Evolutionary conservation across 2,329 filamentous ascomycete species (phyloP), one percentile per base, ranked within the genome.

Genomic region (Penicillium sp.): DNA sequence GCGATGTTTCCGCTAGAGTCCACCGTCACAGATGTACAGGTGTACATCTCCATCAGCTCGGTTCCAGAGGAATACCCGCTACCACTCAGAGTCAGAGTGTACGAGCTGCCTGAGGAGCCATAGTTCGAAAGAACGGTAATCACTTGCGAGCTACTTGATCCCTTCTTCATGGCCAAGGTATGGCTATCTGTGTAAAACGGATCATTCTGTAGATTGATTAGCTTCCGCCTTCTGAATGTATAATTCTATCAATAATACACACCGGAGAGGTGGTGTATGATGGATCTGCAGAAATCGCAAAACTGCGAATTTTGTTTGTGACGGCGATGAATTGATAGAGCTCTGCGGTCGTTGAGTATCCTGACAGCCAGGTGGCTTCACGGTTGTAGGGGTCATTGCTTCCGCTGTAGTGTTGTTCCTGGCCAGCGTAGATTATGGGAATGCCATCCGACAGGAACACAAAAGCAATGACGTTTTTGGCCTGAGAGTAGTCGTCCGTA

Each of bases 341-440:
- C 24, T 77, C 73, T 7, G 74, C 58, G 4, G 69, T 57, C 1
- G 72, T 79, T 54, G 73, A 62, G 66, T 79, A 85, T 6, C 69
- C 69, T 10, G 78, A 80, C 10, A 77, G 67, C 83, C 83, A 86
- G 38, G 81, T 72, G 7, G 82, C 80, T 62, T 85, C 81, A n/a
- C 82, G 79, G 40, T 75, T 76, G 0, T 74, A 73, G 4, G 81
- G 81, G 48, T 69, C 69, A 33, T 66, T 73, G n/a, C 76, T 79
- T 20, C 79, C 79, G 2, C 70, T 66, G 62, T 79, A 86, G 50
- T 80, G 81, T 63, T 87, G 84, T 66, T 88, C 85, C 51, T 85
- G 82, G n/a, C 85, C 85, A 50, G 86, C 79, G 68, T 87, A 88
- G 46, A 87, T 63, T 44, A 87, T 83, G 2, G 84, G 84, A 46